phyloP scores from a whole-genome alignment of 1,284 basidiomycete genomes.

The Ceratobasidium sp. region DNA sequence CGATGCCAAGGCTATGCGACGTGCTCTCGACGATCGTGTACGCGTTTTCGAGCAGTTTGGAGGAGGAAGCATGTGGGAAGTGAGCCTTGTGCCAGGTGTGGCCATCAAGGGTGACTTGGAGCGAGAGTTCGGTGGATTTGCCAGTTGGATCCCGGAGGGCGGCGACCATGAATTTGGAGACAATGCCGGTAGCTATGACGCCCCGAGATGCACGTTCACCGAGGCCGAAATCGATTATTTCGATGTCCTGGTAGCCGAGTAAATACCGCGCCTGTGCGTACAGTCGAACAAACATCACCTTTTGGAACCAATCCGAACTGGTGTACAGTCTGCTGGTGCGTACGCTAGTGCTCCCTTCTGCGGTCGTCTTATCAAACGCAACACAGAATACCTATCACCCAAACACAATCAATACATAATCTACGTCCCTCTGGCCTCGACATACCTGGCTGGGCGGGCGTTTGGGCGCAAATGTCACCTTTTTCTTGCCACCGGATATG shows the following conservation, averaged over 20 bases:
- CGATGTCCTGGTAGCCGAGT: slow-evolving; percentile 58
- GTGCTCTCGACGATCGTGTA: slow-evolving; percentile 97
- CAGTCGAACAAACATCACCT: neutral
- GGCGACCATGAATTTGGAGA: slow-evolving; percentile 89
- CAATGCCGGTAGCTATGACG: slow-evolving; percentile 88
- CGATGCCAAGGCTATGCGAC: slow-evolving; percentile 91
- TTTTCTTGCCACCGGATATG: slow-evolving; percentile 32
- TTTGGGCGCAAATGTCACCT: slow-evolving; percentile 22
- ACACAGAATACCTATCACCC: slow-evolving; percentile 74
- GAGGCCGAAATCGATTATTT: slow-evolving; percentile 81
- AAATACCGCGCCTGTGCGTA: neutral
- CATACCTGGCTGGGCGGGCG: slow-evolving; percentile 31
- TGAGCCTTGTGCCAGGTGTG: slow-evolving; percentile 82
- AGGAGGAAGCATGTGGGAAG: slow-evolving; percentile 86
- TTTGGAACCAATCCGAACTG: slow-evolving; percentile 81
- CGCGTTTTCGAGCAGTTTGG: slow-evolving; percentile 84
- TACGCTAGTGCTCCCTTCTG: slow-evolving; percentile 57
- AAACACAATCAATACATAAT: neutral
- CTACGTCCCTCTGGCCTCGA: neutral
- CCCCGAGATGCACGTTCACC: slow-evolving; percentile 85
- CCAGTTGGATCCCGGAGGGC: slow-evolving; percentile 73
- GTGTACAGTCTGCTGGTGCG: slow-evolving; percentile 80
- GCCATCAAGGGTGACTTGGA: slow-evolving; percentile 87
- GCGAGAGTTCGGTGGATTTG: slow-evolving; percentile 68
- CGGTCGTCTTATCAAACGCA: slow-evolving; percentile 75